These are phyloP conservation scores for Blepharisma stoltei DNA, from an alignment of 73 alveolate species.

Conservation along the genomic window DNA sequence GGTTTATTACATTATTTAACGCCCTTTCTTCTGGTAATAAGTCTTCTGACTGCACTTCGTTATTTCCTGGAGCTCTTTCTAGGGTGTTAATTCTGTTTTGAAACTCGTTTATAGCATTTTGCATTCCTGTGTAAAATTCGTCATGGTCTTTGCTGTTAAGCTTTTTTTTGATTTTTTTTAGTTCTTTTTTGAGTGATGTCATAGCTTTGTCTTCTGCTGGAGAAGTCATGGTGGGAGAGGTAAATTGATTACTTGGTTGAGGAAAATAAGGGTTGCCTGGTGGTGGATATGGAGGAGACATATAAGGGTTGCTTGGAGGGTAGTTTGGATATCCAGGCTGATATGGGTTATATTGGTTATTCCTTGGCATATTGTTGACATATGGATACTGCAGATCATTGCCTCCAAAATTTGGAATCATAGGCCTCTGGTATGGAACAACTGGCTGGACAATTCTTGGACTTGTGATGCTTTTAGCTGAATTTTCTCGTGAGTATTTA, in stretches of 20 bases:
- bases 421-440: background rate
- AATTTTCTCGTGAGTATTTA: slow-evolving; percentile 13
- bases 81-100: background rate
- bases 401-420: background rate
- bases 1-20: background rate
- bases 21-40: slow-evolving; percentile 12
- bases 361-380: background rate
- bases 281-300: background rate
- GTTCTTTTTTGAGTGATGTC: slow-evolving; percentile 3
- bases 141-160: background rate
- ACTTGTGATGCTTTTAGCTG: background rate
- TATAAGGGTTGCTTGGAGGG: background rate
- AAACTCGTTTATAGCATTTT: background rate
- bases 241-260: background rate
- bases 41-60: background rate
- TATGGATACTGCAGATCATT: background rate
- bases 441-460: background rate
- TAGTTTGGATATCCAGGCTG: background rate
- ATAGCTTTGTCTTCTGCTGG: background rate
- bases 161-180: slow-evolving; percentile 9
- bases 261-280: background rate
- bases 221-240: background rate
- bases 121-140: background rate
- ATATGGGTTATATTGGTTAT: background rate
- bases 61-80: background rate